Percentiles rank a stretch among this genome's conserved stretches.
Conservation (phyloP, 768 basidiomycete genomes). For the Boletales sp. region DNA sequence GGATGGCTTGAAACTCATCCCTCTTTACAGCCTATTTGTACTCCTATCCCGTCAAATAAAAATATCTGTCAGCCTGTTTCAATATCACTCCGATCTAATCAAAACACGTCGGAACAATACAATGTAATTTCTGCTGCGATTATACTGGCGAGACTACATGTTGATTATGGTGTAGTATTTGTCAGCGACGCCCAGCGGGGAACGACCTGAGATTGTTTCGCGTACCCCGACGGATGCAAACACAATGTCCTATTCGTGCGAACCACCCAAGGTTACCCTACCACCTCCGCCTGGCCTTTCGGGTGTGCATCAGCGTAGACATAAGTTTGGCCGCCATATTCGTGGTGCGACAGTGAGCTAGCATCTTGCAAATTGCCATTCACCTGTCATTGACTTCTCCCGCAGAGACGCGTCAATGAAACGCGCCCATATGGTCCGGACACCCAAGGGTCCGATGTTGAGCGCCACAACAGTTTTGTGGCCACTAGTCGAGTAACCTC, state of each 20-base stretch:
- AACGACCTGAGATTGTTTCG: constrained; percentile 2
- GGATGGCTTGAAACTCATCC: background rate
- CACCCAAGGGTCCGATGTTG: background rate
- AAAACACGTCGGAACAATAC: background rate
- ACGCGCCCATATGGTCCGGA: background rate
- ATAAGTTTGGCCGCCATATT: background rate
- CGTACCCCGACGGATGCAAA: background rate
- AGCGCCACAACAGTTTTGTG: constrained; percentile 6
- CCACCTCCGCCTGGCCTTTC: constrained; percentile 11
- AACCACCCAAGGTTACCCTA: background rate
- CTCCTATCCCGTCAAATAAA: background rate
- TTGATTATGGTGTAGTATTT: constrained; percentile 5
- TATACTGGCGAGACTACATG: background rate
- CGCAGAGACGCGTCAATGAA: constrained; percentile 3
- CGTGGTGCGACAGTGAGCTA: constrained; percentile 3
- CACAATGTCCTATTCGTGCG: background rate
- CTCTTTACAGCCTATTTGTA: constrained; percentile 1
- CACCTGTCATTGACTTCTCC: background rate
- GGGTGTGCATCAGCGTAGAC: background rate
- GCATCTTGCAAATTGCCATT: background rate
- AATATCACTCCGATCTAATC: background rate
- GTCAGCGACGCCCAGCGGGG: background rate
- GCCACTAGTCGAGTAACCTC: background rate
- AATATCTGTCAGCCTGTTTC: background rate
- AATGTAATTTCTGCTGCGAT: constrained; percentile 1